These are phyloP conservation scores for Sporisorium reilianum DNA, from an alignment of 1,284 basidiomycete genomes.

Conservation along the genomic window DNA sequence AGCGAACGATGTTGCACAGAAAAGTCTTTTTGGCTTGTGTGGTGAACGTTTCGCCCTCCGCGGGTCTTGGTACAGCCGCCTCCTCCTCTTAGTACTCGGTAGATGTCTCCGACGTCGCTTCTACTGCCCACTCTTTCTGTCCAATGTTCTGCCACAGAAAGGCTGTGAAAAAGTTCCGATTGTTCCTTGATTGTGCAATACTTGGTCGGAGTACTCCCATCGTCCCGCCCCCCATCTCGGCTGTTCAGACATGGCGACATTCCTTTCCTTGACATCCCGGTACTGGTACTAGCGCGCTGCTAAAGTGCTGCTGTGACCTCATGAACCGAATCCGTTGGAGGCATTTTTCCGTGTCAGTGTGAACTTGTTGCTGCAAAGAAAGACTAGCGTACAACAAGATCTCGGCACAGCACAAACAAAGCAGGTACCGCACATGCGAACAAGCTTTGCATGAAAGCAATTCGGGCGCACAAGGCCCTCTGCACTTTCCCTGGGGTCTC, in stretches of 20 bases:
- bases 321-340: neutral
- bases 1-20: conserved; percentile 16
- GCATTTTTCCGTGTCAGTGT: neutral
- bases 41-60: conserved; percentile 3
- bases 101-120: neutral
- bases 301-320: neutral
- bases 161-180: neutral
- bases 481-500: neutral
- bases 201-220: conserved; percentile 30
- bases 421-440: neutral
- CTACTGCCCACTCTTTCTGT: no score
- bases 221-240: conserved; percentile 5
- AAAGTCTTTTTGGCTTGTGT: neutral
- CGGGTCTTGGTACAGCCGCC: no score
- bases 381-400: neutral
- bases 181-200: conserved; percentile 22
- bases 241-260: neutral
- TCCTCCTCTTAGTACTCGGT: neutral
- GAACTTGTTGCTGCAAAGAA: neutral
- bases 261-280: neutral
- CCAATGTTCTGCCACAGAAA: no score
- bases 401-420: neutral
- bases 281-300: neutral
- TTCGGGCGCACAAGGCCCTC: neutral
- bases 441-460: neutral